A percentile compares a stretch with the other conserved stretches of the same genome.
Conservation (phyloP, 192 early-diverging fungal species). For the Backusella tarrabulga region DNA sequence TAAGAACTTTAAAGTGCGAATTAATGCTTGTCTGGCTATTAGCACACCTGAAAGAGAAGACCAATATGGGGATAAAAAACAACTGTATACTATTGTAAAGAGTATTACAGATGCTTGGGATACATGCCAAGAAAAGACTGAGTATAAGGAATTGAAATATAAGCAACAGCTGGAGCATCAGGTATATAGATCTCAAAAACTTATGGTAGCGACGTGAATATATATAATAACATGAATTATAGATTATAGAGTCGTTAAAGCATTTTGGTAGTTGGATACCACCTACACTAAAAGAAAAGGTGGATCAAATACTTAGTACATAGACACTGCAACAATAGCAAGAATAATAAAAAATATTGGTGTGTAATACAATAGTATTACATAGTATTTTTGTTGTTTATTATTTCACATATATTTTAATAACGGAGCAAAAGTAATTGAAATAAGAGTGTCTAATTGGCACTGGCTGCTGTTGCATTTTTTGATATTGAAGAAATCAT, state of each 20-base stretch:
- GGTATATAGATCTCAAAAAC: neutral
- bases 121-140: conserved; percentile 3
- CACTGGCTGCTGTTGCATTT: conserved; percentile 21
- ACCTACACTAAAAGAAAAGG: neutral
- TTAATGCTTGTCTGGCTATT: conserved; percentile 61
- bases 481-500: conserved; percentile 57
- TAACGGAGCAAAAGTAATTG: neutral
- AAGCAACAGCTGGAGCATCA: conserved; percentile 24
- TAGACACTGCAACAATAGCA: neutral
- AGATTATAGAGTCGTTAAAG: neutral
- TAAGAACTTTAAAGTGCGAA: conserved; percentile 81
- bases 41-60: conserved; percentile 31
- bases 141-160: conserved; percentile 28
- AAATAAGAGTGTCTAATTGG: neutral
- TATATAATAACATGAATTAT: neutral
- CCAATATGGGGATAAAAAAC: conserved; percentile 44
- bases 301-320: neutral
- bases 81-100: conserved; percentile 35
- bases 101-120: conserved; percentile 30
- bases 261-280: neutral
- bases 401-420: neutral
- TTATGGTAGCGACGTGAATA: neutral
- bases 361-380: neutral
- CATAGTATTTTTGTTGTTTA: neutral
- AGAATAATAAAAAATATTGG: neutral